phyloP scores from a whole-genome alignment of 768 basidiomycete species.

The Tulasnella sp. region DNA sequence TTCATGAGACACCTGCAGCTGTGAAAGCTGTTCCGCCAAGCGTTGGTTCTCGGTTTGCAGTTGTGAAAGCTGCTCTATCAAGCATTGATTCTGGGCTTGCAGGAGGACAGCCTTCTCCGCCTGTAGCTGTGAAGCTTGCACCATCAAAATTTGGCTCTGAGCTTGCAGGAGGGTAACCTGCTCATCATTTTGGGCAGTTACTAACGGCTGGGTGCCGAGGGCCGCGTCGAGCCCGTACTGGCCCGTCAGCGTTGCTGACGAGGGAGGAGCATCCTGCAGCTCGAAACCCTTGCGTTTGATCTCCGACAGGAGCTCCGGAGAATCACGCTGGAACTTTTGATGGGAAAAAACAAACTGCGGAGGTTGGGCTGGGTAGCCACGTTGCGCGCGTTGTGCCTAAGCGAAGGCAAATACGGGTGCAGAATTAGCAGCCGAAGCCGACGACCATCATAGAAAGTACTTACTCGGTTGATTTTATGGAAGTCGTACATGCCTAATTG shows the following conservation, averaged over 20 bases:
- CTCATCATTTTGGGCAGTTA: not conserved
- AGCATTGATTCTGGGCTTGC: no score
- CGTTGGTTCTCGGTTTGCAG: not conserved
- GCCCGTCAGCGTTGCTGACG: not conserved
- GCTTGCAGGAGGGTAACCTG: not conserved
- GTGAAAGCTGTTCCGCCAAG: not conserved
- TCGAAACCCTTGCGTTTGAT: constrained; percentile 87
- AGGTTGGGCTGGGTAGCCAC: constrained; percentile 74
- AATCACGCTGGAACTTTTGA: constrained; percentile 79
- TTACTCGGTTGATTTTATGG: constrained; percentile 53
- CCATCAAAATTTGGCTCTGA: no score
- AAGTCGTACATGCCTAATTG: constrained; percentile 98
- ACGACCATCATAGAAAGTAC: not conserved
- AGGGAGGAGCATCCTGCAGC: not conserved
- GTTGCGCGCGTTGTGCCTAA: constrained; percentile 77
- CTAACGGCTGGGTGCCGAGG: not conserved
- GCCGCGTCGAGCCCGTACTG: not conserved
- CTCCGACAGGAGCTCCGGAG: constrained; percentile 79
- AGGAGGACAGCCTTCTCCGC: no score
- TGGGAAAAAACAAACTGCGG: constrained; percentile 80
- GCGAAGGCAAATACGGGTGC: not conserved
- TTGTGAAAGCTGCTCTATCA: no score
- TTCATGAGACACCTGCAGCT: not conserved
- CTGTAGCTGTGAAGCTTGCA: no score
- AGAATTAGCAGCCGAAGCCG: not conserved